Base-by-base conservation (phyloP, 2,329 filamentous ascomycete genomes). In the Epichloe aotearoae region DNA sequence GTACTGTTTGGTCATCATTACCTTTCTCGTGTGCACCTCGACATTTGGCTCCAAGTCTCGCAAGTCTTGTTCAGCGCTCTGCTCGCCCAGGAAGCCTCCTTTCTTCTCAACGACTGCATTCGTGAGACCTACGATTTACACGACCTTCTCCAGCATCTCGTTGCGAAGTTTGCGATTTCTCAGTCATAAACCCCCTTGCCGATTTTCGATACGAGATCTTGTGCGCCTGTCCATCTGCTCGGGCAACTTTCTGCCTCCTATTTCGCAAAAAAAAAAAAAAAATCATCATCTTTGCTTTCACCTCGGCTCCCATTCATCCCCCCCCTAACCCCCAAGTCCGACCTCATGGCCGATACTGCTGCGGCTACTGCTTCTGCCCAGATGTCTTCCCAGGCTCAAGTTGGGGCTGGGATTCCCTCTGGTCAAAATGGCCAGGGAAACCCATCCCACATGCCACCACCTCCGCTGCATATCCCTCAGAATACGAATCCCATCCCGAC, bases 401-500 rank as follows among this genome's bases (percentile, higher is more conserved):
- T 80, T 59, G 84, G 82, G 63, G 83, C 83, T 58, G 83, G 54
- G 6, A 47, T 42, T 37, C 26, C 50, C 36, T 39, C 48, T n/a
- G 74, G 76, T 58, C 85, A 88, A 70, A 82, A 80, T 64, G 77
- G 78, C 59, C 84, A 87, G 70, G 70, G 74, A 56, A 83, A 83
- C 65, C 76, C 82, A 56, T 71, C 79, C 58, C 86, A 93, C 68
- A 90, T 96, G 85, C 86, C 88, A 53, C 90, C 91, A 52, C 89
- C 89, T 55, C 86, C 90, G 58, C 82, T 95, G 54, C 86, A 94
- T 67, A 97, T 97, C 63, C 90, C 91, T 30, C 88, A 93, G 70
- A 97, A 96, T 74, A 96, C 82, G 64, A 96, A 96, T 64, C 88
- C 90, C 45, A 93, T 96, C 63, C 90, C 90, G 46, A 94, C 88